A percentile compares a stretch with the other conserved stretches of the same genome.
phyloP scores from a whole-genome alignment of 257 asterid species.

The Solanum raphanifolium region DNA sequence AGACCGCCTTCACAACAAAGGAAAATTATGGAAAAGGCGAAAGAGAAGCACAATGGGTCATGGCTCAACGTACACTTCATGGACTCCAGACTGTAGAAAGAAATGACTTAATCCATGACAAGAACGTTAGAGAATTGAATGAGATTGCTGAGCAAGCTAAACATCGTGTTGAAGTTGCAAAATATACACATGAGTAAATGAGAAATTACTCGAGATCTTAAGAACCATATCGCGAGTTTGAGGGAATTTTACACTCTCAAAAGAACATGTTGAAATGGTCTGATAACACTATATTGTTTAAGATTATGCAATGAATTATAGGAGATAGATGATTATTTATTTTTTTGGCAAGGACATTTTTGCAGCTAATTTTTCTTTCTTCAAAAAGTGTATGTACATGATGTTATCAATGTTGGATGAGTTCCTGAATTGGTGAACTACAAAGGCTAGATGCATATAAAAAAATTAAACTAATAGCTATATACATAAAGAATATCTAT shows the following conservation, averaged over 20 bases:
- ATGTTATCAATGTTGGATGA: background rate
- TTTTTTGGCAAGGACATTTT: background rate
- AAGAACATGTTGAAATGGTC: constrained; percentile 31
- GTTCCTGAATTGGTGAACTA: background rate
- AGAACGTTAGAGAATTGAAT: constrained; percentile 26
- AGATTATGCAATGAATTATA: background rate
- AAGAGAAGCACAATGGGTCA: constrained; percentile 51
- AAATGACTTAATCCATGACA: constrained; percentile 4
- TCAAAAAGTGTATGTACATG: background rate
- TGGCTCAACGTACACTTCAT: constrained; percentile 45
- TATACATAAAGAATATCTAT: background rate
- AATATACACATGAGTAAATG: constrained; percentile 4
- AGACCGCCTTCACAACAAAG: constrained; percentile 43
- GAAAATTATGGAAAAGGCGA: constrained; percentile 31
- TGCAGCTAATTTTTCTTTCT: background rate
- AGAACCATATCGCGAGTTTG: constrained; percentile 4
- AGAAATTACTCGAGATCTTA: background rate
- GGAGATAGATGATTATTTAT: background rate
- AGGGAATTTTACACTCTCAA: constrained; percentile 30
- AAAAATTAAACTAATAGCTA: background rate
- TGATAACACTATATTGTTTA: constrained; percentile 32
- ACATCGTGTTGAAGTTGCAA: constrained; percentile 39
- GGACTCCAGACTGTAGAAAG: constrained; percentile 22
- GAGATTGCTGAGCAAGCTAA: constrained; percentile 41
- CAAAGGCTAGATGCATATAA: background rate